These are phyloP conservation scores for Isochrysis galbana DNA, from an alignment of 78 protist genomes.

Conservation along the genomic window DNA sequence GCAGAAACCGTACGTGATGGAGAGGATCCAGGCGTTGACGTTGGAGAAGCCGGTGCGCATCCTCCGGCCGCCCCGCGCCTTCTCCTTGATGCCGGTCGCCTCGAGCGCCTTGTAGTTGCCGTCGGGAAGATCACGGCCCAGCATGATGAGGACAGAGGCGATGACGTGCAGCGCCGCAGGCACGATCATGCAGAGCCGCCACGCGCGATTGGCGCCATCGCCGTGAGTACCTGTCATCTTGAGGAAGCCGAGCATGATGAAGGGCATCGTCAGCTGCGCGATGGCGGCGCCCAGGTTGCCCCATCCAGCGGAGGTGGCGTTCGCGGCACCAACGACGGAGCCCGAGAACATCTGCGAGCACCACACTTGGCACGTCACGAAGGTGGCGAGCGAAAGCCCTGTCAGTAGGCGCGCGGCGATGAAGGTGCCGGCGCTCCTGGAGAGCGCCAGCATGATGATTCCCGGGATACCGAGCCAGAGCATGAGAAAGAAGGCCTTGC, in stretches of 20 bases:
- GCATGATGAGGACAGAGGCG: not conserved
- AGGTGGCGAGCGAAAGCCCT: too few relatives aligned
- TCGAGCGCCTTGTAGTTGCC: not conserved
- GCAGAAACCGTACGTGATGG: too few relatives aligned
- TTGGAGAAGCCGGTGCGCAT: not conserved
- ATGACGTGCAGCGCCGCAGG: not conserved
- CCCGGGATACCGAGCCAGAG: not conserved
- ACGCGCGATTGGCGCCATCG: not conserved
- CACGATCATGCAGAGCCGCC: not conserved
- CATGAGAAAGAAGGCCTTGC: not conserved
- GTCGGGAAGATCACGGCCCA: not conserved
- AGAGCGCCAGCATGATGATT: not conserved
- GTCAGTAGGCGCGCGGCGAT: not conserved
- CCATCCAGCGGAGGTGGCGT: conserved; percentile 24
- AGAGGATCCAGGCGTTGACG: not conserved
- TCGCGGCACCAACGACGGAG: not conserved
- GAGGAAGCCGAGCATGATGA: not conserved
- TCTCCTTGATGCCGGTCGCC: not conserved
- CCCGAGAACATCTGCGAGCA: not conserved
- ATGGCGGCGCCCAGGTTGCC: conserved; percentile 22
- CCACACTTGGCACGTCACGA: conserved; percentile 21
- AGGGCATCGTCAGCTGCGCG: not conserved
- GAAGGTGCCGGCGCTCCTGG: not conserved
- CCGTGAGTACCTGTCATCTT: too few relatives aligned
- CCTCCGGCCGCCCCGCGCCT: not conserved